Evolutionary conservation across 2,329 filamentous ascomycete genomes (phyloP), one percentile per base, ranked within the genome.

Genomic region (Didymella exigua): DNA sequence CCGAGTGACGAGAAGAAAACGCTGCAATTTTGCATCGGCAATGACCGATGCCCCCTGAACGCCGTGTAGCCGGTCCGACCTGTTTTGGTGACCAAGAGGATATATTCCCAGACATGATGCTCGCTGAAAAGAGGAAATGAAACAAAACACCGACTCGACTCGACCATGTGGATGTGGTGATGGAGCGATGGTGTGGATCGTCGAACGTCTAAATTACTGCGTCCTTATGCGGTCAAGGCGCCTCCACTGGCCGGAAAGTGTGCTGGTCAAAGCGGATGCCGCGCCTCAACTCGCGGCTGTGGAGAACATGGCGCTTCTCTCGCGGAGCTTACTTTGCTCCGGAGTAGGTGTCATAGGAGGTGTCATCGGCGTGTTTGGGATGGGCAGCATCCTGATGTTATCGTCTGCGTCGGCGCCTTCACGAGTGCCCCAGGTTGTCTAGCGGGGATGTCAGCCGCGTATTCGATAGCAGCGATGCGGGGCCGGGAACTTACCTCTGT

Each of bases 341-440:
- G 71, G 71, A 40, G 67, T 63, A 43, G 72, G 72, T 30, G 68
- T 72, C 51, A 69, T 54, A 27, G 71, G 70, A 50, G 72, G 72
- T 34, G 71, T 72, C 27, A 74, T 72, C 27, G 66, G 61, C 24
- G 68, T 69, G 38, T 58, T 60, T 40, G 70, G 68, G 51, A 74
- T 74, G 11, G 72, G 72, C 46, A 74, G 57, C 73, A 76, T 75
- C 54, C 74, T 68, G 55, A 75, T 70, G 60, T 74, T 74, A 60
- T 76, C 73, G 66, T 96, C 89, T 64, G 89, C 84, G 76, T 97
- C 93, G 71, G 91, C 93, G 67, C 95, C 93, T 67, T 91, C 90
- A 76, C 93, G 89, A 77, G 91, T 96, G 71, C 93, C 93, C 93
- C 93, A 97, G 47, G 92, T 93, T 38, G 93, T 97, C 93, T 97